Conservation (phyloP, 805 yeast genomes). For the Schizosaccharomyces cryophilus region DNA sequence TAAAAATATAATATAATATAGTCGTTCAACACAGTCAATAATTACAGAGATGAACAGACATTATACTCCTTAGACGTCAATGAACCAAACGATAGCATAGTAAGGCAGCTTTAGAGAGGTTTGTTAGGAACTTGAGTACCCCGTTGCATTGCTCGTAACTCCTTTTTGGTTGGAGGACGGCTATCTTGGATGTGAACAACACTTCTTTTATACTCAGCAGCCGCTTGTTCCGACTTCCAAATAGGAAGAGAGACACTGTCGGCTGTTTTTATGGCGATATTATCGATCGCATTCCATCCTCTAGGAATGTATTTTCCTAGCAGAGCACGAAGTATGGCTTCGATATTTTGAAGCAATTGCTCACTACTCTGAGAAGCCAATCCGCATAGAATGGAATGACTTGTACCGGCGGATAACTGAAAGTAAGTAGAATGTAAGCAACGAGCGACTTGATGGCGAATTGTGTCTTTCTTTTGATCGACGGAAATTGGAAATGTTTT, state of each 20-base stretch:
- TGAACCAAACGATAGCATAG: too few species aligned
- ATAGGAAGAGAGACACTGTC: constrained; percentile 69
- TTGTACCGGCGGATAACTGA: constrained; percentile 49
- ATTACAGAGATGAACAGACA: too few species aligned
- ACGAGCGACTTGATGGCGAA: constrained; percentile 19
- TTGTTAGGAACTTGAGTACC: background rate
- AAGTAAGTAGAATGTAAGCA: constrained; percentile 33
- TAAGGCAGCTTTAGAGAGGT: too few species aligned
- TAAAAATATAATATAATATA: too few species aligned
- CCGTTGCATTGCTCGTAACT: background rate
- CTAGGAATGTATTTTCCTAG: constrained; percentile 11
- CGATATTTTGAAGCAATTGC: constrained; percentile 35
- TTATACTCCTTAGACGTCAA: too few species aligned
- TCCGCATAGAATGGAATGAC: constrained; percentile 47
- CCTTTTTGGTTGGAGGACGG: background rate
- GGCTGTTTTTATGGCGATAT: constrained; percentile 39
- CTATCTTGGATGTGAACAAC: background rate
- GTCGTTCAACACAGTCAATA: too few species aligned
- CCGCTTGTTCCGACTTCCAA: constrained; percentile 28
- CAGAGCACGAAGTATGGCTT: constrained; percentile 21
- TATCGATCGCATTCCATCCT: constrained; percentile 14
- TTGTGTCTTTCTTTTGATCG: constrained; percentile 29
- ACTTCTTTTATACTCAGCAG: background rate
- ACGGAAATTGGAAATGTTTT: constrained; percentile 43
- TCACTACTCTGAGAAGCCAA: constrained; percentile 19